A percentile compares a stretch with the other conserved stretches of the same genome.
Evolutionary conservation across 306 rosid genomes (phyloP).

Genomic region (Bauhinia variegata): DNA sequence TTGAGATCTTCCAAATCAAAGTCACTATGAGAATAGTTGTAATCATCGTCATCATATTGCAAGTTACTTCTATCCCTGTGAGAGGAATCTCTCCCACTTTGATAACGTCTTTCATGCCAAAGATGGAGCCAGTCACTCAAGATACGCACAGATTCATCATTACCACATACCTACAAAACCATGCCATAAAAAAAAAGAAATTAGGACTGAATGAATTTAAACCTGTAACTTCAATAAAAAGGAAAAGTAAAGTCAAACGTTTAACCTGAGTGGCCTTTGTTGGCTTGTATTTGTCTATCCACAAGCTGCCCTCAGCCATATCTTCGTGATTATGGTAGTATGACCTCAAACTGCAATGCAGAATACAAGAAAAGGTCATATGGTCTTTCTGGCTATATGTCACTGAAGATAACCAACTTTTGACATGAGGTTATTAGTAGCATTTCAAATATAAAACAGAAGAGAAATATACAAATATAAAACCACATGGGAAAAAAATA

Average conservation of each 20-base stretch:
- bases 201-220: slow-evolving; percentile 15
- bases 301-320: slow-evolving; percentile 56
- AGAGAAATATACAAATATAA: slow-evolving; percentile 1
- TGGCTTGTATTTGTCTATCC: slow-evolving; percentile 84
- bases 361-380: slow-evolving; percentile 21
- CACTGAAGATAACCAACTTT: not conserved
- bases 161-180: slow-evolving; percentile 79
- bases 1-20: slow-evolving; percentile 49
- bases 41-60: slow-evolving; percentile 37
- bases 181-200: slow-evolving; percentile 22
- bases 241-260: slow-evolving; percentile 11
- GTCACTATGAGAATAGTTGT: slow-evolving; percentile 50
- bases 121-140: slow-evolving; percentile 75
- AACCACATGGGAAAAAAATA: not conserved
- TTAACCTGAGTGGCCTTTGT: slow-evolving; percentile 71
- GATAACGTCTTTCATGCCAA: slow-evolving; percentile 63
- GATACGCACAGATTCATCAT: slow-evolving; percentile 66
- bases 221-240: slow-evolving; percentile 30
- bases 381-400: not conserved
- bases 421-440: slow-evolving; percentile 22
- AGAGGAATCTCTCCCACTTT: slow-evolving; percentile 45
- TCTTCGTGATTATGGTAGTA: slow-evolving; percentile 51
- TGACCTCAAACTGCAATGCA: slow-evolving; percentile 52
- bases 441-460: slow-evolving; percentile 26
- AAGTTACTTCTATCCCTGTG: slow-evolving; percentile 37